Percentiles rank a stretch among this genome's conserved stretches.
phyloP scores from a whole-genome alignment of 768 basidiomycete genomes.

The Boletus patriciae region DNA sequence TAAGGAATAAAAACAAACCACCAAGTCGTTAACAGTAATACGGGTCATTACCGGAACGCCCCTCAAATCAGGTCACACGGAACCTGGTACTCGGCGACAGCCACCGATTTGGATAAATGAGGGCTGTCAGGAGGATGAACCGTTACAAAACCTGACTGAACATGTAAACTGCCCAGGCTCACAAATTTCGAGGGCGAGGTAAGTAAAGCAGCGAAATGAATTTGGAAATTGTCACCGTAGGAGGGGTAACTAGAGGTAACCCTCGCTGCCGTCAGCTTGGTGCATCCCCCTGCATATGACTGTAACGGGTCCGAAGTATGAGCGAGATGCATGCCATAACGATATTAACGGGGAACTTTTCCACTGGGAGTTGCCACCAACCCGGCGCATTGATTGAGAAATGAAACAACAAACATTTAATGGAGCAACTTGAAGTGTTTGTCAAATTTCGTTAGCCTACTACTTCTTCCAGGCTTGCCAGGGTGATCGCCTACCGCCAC shows the following conservation, averaged over 20 bases:
- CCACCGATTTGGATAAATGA: conserved; percentile 34
- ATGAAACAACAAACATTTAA: conserved; percentile 12
- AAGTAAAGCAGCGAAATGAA: conserved; percentile 17
- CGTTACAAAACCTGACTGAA: conserved; percentile 30
- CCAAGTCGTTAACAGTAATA: conserved; percentile 12
- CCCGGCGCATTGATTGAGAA: conserved; percentile 6
- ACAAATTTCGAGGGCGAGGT: conserved; percentile 21
- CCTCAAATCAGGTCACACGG: conserved; percentile 24
- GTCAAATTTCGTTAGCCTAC: conserved; percentile 15
- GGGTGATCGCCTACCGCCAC: conserved; percentile 22
- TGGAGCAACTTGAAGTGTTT: conserved; percentile 12
- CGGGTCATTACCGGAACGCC: conserved; percentile 21
- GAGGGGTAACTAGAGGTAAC: conserved; percentile 11
- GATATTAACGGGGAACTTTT: conserved; percentile 30
- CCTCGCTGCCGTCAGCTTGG: conserved; percentile 28
- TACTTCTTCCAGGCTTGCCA: conserved; percentile 13
- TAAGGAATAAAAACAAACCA: conserved; percentile 25
- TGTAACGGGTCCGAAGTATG: conserved; percentile 31
- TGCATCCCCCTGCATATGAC: conserved; percentile 34
- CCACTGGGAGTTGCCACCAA: conserved; percentile 9
- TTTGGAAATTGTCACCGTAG: conserved; percentile 21
- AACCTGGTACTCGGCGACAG: conserved; percentile 19
- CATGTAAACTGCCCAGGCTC: conserved; percentile 28
- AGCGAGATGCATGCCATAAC: conserved; percentile 30
- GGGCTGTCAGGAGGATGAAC: conserved; percentile 24